Evolutionary conservation across 352 stramenopile genomes (phyloP).

Genomic region (Phytophthora hibernalis): DNA sequence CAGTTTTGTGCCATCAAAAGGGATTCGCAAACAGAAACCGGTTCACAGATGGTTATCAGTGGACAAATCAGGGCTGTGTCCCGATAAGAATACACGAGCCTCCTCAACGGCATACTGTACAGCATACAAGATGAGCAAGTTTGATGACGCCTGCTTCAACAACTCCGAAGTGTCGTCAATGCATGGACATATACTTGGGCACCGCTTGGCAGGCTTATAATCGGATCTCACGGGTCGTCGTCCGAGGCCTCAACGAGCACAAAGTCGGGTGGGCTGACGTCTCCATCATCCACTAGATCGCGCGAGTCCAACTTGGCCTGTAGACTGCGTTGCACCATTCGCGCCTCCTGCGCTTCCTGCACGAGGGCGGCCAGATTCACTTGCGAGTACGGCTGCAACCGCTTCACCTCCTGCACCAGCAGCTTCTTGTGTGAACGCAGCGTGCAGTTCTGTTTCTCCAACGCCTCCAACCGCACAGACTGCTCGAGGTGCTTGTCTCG

Average conservation of each 20-base stretch:
- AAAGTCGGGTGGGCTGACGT: conserved; percentile 21
- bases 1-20: not conserved
- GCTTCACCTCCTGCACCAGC: conserved; percentile 75
- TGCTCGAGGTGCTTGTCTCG: conserved; percentile 36
- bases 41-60: too few species aligned
- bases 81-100: not conserved
- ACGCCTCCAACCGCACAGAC: conserved; percentile 22
- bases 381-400: conserved; percentile 68
- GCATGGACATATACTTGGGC: conserved; percentile 6
- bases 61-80: not conserved
- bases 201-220: not conserved
- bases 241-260: conserved; percentile 39
- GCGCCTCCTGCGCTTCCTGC: conserved; percentile 72
- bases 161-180: conserved; percentile 17
- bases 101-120: too few species aligned
- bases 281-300: conserved; percentile 3
- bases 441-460: conserved; percentile 45
- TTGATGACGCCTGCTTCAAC: conserved; percentile 21
- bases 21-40: too few species aligned
- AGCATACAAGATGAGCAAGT: not conserved
- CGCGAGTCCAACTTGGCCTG: conserved; percentile 53
- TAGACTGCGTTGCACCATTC: conserved; percentile 77
- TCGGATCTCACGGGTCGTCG: conserved; percentile 8
- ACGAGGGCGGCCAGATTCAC: conserved; percentile 68
- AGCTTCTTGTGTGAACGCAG: conserved; percentile 65